A percentile compares a stretch with the other conserved stretches of the same genome.
phyloP scores from a whole-genome alignment of 495 filamentous ascomycete genomes.

The Baudoinia panamericana region DNA sequence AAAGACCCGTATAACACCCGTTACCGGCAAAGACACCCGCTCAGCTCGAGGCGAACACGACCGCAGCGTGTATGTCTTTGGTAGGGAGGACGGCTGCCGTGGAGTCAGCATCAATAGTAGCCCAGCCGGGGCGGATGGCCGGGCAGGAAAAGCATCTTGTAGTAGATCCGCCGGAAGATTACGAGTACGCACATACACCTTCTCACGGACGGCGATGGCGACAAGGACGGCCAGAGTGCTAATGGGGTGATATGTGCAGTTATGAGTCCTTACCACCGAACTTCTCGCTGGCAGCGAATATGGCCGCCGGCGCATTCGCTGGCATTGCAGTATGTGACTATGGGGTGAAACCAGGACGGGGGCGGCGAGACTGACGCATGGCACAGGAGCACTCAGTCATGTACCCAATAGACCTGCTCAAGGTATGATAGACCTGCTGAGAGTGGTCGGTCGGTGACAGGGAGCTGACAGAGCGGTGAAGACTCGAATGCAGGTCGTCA shows the following conservation, averaged over 20 bases:
- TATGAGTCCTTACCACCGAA: conserved; percentile 62
- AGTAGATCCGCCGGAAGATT: conserved; percentile 25
- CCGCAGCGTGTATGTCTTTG: no score
- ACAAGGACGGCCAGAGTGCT: background rate
- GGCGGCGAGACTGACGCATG: conserved; percentile 9
- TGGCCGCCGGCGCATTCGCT: conserved; percentile 90
- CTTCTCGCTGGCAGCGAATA: conserved; percentile 59
- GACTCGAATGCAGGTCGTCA: conserved; percentile 96
- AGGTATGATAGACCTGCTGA: conserved; percentile 62
- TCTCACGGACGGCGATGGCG: background rate
- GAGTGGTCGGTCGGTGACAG: no score
- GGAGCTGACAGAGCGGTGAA: no score
- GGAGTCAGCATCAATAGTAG: conserved; percentile 9
- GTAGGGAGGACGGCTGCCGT: no score
- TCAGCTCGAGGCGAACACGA: no score
- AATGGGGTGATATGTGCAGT: conserved; percentile 24
- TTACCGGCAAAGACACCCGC: no score
- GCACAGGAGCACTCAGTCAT: conserved; percentile 73
- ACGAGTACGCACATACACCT: conserved; percentile 25
- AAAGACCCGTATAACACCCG: no score
- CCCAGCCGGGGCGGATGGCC: conserved; percentile 24
- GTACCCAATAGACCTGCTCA: conserved; percentile 96
- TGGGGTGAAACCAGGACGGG: background rate
- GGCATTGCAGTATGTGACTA: conserved; percentile 70
- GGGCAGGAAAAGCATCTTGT: conserved; percentile 25